Conservation (phyloP, 306 rosid genomes). For the Quercus agrifolia region DNA sequence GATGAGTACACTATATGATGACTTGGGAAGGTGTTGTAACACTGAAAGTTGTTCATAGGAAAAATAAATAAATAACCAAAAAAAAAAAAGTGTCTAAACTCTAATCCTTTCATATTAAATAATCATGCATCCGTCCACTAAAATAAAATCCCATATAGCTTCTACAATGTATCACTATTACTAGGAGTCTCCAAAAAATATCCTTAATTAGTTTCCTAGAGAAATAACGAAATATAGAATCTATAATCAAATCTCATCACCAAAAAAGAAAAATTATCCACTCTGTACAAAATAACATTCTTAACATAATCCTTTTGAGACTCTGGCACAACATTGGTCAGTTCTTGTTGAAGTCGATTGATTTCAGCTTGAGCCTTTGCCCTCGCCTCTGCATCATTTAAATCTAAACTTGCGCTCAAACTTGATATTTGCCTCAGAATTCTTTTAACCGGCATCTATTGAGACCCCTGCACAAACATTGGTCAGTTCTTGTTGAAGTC, state of each 20-base stretch:
- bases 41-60: no score
- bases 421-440: slow-evolving; percentile 30
- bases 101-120: no score
- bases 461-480: slow-evolving; percentile 39
- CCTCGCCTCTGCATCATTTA: slow-evolving; percentile 25
- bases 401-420: slow-evolving; percentile 14
- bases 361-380: slow-evolving; percentile 45
- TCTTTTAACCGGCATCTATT: slow-evolving; percentile 39
- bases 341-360: slow-evolving; percentile 35
- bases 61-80: no score
- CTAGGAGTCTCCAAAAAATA: neutral
- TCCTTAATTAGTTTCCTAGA: no score
- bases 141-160: no score
- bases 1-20: no score
- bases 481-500: slow-evolving; percentile 38
- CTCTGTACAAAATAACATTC: neutral
- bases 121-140: no score
- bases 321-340: slow-evolving; percentile 35
- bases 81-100: no score
- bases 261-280: neutral
- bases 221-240: no score
- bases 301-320: slow-evolving; percentile 6
- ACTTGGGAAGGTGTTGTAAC: no score
- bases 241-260: neutral
- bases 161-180: neutral